A percentile compares a stretch with the other conserved stretches of the same genome.
These are phyloP conservation scores for Nakazawaea ishiwadae DNA, from an alignment of 805 yeast species.

Conservation along the genomic window DNA sequence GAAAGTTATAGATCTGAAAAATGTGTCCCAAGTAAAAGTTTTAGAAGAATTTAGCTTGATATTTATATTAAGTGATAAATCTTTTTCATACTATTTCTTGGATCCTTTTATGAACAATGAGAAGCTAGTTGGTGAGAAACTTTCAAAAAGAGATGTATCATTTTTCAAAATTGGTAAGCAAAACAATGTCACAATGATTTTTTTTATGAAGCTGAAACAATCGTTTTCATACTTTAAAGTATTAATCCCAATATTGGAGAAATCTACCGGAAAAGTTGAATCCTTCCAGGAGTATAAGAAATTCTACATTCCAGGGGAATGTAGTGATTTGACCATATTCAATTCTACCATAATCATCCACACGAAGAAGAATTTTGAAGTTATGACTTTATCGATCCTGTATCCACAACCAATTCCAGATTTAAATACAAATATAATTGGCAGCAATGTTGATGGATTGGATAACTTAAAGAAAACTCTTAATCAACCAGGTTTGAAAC, in stretches of 20 bases:
- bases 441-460: constrained; percentile 14
- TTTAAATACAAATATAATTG: constrained; percentile 20
- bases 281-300: constrained; percentile 39
- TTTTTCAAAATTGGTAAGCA: constrained; percentile 70
- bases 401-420: constrained; percentile 58
- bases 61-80: constrained; percentile 53
- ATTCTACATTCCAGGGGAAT: constrained; percentile 50
- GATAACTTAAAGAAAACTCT: constrained; percentile 37
- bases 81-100: constrained; percentile 57
- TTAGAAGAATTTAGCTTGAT: constrained; percentile 51
- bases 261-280: constrained; percentile 31
- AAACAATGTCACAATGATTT: constrained; percentile 52
- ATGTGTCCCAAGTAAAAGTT: constrained; percentile 58
- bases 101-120: constrained; percentile 58
- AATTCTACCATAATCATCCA: constrained; percentile 64
- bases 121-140: constrained; percentile 40
- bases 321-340: constrained; percentile 57
- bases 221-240: constrained; percentile 50
- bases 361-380: constrained; percentile 62
- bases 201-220: constrained; percentile 50
- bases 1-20: constrained; percentile 45
- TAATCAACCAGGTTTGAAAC: constrained; percentile 33
- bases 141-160: constrained; percentile 49
- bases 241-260: constrained; percentile 35
- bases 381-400: constrained; percentile 53